These are phyloP conservation scores for Ceratocystis destructans DNA, from an alignment of 2,329 filamentous ascomycete genomes.

Conservation along the genomic window DNA sequence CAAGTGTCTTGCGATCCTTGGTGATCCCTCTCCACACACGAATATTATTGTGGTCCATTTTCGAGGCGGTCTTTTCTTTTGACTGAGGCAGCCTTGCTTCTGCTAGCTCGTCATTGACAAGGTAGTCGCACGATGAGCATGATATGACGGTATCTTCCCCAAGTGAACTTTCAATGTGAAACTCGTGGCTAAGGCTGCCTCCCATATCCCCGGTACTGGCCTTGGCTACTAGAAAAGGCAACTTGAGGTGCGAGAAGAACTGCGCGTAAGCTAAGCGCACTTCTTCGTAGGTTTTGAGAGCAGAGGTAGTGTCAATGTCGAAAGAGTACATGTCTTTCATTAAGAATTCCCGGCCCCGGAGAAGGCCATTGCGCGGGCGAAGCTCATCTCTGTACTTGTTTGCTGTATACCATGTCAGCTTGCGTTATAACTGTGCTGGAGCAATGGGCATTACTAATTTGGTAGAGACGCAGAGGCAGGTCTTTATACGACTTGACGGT, in stretches of 20 bases:
- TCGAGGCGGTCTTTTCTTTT: not conserved
- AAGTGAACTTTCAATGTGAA: constrained; percentile 64
- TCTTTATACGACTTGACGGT: constrained; percentile 71
- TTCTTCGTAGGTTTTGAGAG: constrained; percentile 63
- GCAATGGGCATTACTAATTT: constrained; percentile 51
- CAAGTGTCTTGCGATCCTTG: constrained; percentile 50
- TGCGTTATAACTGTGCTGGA: not conserved
- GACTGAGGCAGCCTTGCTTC: constrained; percentile 23
- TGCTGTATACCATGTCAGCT: constrained; percentile 33
- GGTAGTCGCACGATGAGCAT: constrained; percentile 59
- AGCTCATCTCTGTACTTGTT: constrained; percentile 92
- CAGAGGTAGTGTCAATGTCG: constrained; percentile 52
- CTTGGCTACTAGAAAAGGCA: constrained; percentile 73
- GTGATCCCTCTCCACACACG: constrained; percentile 50
- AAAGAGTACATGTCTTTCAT: constrained; percentile 99
- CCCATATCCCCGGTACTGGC: constrained; percentile 96
- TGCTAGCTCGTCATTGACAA: constrained; percentile 81
- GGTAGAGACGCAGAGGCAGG: constrained; percentile 75
- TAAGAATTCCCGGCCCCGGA: constrained; percentile 79
- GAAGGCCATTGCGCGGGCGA: constrained; percentile 71
- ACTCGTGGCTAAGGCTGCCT: constrained; percentile 85
- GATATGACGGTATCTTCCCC: constrained; percentile 78
- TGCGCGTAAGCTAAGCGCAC: constrained; percentile 60
- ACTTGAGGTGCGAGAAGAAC: constrained; percentile 68
- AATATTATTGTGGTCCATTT: not conserved